Evolutionary conservation across 2,329 filamentous ascomycete species (phyloP), one percentile per base, ranked within the genome.

Genomic region (Magnaporthiopsis incrustans): DNA sequence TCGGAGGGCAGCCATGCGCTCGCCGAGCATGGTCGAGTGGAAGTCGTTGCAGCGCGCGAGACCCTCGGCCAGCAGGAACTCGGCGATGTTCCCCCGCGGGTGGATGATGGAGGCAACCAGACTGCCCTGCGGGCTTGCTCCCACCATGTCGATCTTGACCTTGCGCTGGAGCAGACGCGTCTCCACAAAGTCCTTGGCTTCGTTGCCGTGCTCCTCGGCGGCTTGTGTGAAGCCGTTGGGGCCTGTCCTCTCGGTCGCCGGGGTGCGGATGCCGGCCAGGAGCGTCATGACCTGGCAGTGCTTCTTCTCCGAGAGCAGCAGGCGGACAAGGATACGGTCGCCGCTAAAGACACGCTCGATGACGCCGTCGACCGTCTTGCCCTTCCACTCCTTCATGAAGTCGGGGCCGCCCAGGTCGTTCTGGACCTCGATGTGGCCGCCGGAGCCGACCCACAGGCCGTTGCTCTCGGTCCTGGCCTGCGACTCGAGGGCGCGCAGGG

Each of bases 31-130:
- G 56, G 92, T 96, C 0, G 94, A 96, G 79, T 99, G 95, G 77
- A 95, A 93, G 76, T 99, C 95, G 68, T 93, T 92, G 80, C 94
- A 98, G 71, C 92, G 86, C 57, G 94, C 95, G 64, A 98, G 82
- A 70, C 95, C 95, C 63, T 92, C 91, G 71, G 94, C 87, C 59
- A 99, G 86, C 58, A 99, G 77, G 76, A 96, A 96, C 68, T 91
- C 91, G 67, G 93, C 92, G 74, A 99, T 96, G 77, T 92, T 97
- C 67, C 95, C 95, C 66, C 89, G 86, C 33, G 93, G 93, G 78
- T 99, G 95, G 68, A 93, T 83, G 58, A 99, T 83, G 61, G 87
- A 87, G 64, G 90, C 95, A 64, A 99, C 87, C n/a, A 99, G 84
- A 73, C 97, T 91, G 65, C 91, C 91, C 76, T 97, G 94, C 1